These are phyloP conservation scores for Yamadazyma olivae DNA, from an alignment of 805 yeast genomes.

Conservation along the genomic window DNA sequence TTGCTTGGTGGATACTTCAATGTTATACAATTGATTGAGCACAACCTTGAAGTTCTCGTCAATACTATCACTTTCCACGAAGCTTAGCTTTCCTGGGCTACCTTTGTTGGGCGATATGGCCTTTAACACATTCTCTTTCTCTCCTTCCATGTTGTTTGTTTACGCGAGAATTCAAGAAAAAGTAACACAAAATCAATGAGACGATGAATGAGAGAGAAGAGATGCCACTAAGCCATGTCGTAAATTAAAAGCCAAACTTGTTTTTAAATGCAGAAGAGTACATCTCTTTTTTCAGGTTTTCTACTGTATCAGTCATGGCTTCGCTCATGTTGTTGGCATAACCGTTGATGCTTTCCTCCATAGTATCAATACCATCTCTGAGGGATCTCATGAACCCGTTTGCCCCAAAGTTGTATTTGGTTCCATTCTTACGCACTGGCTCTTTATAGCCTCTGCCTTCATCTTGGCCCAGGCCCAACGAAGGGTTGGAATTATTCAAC, in stretches of 20 bases:
- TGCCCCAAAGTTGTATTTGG: conserved; percentile 36
- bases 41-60: conserved; percentile 6
- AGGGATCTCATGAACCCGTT: conserved; percentile 44
- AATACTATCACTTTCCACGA: conserved; percentile 2
- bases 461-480: background rate
- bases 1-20: conserved; percentile 34
- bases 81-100: background rate
- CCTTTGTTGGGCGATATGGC: conserved; percentile 27
- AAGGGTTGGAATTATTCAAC: background rate
- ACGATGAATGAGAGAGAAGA: no score
- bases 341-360: conserved; percentile 55
- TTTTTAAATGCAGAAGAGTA: conserved; percentile 51
- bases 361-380: conserved; percentile 49
- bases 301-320: conserved; percentile 49
- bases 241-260: conserved; percentile 50
- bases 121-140: conserved; percentile 15
- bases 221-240: no score
- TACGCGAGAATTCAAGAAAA: no score
- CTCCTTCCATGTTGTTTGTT: conserved; percentile 3
- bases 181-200: no score
- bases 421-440: conserved; percentile 40
- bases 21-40: conserved; percentile 19
- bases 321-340: conserved; percentile 56
- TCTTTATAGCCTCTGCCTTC: conserved; percentile 34
- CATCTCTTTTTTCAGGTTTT: conserved; percentile 47